A percentile compares a stretch with the other conserved stretches of the same genome.
Evolutionary conservation across 2,329 filamentous ascomycete genomes (phyloP).

Genomic region (Colletotrichum somersetense): DNA sequence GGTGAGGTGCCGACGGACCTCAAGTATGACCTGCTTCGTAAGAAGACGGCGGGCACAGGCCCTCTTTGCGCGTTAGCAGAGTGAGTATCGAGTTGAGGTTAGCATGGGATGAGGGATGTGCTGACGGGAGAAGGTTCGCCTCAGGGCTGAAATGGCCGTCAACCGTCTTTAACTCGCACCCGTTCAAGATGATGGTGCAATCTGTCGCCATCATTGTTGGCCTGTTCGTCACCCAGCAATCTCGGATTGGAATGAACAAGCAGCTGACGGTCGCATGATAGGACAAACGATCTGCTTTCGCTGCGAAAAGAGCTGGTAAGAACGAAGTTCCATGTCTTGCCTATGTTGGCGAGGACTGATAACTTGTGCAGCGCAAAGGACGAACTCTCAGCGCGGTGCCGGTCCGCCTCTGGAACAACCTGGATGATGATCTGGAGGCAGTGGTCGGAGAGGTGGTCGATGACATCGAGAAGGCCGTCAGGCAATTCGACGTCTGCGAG

Average conservation of each 20-base stretch:
- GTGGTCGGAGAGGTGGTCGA: slow-evolving; percentile 29
- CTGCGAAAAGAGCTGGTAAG: slow-evolving; percentile 38
- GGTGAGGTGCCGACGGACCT: slow-evolving; percentile 31
- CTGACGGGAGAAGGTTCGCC: slow-evolving; percentile 34
- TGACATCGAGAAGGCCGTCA: slow-evolving; percentile 32
- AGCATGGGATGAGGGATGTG: not conserved
- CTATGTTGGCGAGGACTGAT: slow-evolving; percentile 10
- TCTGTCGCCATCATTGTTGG: slow-evolving; percentile 36
- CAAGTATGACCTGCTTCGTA: slow-evolving; percentile 30
- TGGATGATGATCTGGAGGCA: slow-evolving; percentile 6
- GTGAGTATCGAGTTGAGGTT: slow-evolving; percentile 12
- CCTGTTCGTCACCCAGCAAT: slow-evolving; percentile 11
- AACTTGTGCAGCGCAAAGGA: slow-evolving; percentile 12
- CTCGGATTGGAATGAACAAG: too few species aligned
- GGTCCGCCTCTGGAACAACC: slow-evolving; percentile 27
- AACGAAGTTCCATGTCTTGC: not conserved
- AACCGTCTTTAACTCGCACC: not conserved
- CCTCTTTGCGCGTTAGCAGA: slow-evolving; percentile 36
- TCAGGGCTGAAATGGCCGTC: slow-evolving; percentile 21
- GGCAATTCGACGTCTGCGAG: slow-evolving; percentile 32
- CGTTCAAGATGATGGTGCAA: slow-evolving; percentile 27
- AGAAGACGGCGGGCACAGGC: slow-evolving; percentile 32
- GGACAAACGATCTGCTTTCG: slow-evolving; percentile 40
- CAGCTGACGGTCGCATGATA: slow-evolving; percentile 7
- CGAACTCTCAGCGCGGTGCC: slow-evolving; percentile 35